Percentiles rank a stretch among this genome's conserved stretches.
These are phyloP conservation scores for Candida sp. DNA, from an alignment of 1,139 yeast species.

Conservation along the genomic window DNA sequence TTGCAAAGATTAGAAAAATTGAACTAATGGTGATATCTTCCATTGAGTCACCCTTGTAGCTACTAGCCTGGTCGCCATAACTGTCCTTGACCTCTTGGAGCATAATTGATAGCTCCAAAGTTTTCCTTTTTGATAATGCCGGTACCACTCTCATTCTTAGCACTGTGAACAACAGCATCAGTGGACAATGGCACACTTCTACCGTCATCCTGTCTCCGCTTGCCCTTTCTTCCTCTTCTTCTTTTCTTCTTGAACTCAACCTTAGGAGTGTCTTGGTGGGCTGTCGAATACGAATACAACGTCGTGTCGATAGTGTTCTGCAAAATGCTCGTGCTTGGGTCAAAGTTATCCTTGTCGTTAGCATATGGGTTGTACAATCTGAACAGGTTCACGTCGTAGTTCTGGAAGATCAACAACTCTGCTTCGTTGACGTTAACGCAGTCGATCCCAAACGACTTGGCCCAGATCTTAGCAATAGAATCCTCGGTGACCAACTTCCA, in stretches of 20 bases:
- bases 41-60: not conserved
- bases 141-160: conserved; percentile 17
- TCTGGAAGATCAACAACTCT: conserved; percentile 45
- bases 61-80: conserved; percentile 48
- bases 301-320: conserved; percentile 47
- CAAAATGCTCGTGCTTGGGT: conserved; percentile 28
- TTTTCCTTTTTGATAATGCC: conserved; percentile 38
- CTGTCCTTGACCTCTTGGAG: conserved; percentile 57
- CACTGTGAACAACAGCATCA: conserved; percentile 23
- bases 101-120: conserved; percentile 51
- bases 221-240: not conserved
- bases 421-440: conserved; percentile 58
- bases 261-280: conserved; percentile 10
- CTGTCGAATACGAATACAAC: conserved; percentile 23
- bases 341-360: conserved; percentile 26
- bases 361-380: conserved; percentile 31
- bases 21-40: not conserved
- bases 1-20: not conserved
- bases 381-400: conserved; percentile 37
- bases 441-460: conserved; percentile 54
- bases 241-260: conserved; percentile 8
- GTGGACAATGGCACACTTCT: conserved; percentile 8
- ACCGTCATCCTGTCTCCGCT: not conserved
- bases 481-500: conserved; percentile 66
- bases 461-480: conserved; percentile 55